Evolutionary conservation across 768 basidiomycete species (phyloP).

Genomic region (Termitomyces sp.): DNA sequence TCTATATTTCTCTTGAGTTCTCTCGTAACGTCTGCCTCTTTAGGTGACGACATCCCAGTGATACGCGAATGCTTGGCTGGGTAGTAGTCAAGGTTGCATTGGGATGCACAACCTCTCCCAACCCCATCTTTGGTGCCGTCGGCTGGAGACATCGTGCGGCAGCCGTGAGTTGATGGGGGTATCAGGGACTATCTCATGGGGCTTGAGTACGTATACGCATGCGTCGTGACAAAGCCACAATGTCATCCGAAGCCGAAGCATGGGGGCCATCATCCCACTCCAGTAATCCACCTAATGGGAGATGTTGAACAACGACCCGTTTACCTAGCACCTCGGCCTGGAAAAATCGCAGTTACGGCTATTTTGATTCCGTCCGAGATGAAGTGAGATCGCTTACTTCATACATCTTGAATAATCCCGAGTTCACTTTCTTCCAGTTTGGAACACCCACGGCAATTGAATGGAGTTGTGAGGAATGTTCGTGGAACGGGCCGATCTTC

Average conservation of each 20-base stretch:
- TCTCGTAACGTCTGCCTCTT: slow-evolving; percentile 2
- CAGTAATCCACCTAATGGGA: slow-evolving; percentile 78
- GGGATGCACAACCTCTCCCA: background rate
- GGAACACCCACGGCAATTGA: slow-evolving; percentile 84
- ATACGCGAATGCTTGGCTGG: background rate
- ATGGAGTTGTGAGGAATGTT: slow-evolving; percentile 87
- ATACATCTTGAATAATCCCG: slow-evolving; percentile 94
- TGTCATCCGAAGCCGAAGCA: slow-evolving; percentile 7
- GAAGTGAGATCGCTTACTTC: slow-evolving; percentile 43
- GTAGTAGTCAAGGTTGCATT: background rate
- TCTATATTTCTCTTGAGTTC: background rate
- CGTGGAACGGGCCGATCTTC: slow-evolving; percentile 84
- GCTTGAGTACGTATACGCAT: slow-evolving; percentile 3
- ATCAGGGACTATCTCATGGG: slow-evolving; percentile 3
- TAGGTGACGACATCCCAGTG: background rate
- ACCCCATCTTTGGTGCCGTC: background rate
- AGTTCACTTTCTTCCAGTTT: slow-evolving; percentile 88
- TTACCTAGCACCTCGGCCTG: slow-evolving; percentile 90
- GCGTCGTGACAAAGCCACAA: background rate
- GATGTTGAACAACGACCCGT: slow-evolving; percentile 93
- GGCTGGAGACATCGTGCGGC: background rate
- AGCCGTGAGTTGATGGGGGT: background rate
- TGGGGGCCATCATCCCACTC: slow-evolving; percentile 43
- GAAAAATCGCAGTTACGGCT: background rate
- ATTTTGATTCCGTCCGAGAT: background rate